phyloP scores from a whole-genome alignment of 2,329 filamentous ascomycete genomes.

The Talaromyces sp. region DNA sequence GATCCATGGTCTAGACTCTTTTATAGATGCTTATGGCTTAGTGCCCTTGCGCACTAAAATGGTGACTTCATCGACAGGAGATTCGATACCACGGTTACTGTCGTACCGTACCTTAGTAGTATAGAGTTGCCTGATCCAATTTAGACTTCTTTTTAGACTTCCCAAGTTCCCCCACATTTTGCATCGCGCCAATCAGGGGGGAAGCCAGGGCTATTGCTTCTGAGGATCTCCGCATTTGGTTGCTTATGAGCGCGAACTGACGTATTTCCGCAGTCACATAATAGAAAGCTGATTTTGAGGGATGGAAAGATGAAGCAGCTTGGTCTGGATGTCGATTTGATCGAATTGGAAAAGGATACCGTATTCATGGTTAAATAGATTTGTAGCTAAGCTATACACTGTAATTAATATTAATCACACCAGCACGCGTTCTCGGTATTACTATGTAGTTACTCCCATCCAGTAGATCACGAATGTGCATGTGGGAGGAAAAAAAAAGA shows the following conservation, averaged over 20 bases:
- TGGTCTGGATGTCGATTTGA: too few species aligned
- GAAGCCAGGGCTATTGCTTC: background rate
- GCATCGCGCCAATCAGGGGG: background rate
- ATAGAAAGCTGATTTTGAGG: too few species aligned
- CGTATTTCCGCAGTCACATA: background rate
- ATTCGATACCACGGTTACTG: background rate
- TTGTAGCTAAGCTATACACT: too few species aligned
- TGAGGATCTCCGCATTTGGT: too few species aligned
- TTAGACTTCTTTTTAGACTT: background rate
- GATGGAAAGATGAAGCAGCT: too few species aligned
- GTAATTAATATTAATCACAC: too few species aligned
- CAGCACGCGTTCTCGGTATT: too few species aligned
- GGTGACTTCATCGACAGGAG: background rate
- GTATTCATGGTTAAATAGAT: too few species aligned
- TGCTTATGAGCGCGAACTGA: background rate
- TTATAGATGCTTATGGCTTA: background rate
- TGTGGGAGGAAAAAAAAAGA: background rate
- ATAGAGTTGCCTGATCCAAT: background rate
- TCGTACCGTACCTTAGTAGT: too few species aligned
- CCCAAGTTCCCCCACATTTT: background rate
- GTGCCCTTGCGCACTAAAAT: background rate
- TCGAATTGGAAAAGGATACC: too few species aligned
- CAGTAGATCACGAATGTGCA: too few species aligned
- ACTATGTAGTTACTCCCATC: too few species aligned
- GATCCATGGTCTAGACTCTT: background rate